A percentile compares a stretch with the other conserved stretches of the same genome.
phyloP scores from a whole-genome alignment of 345 rosid genomes.

The Syzygium oleosum region DNA sequence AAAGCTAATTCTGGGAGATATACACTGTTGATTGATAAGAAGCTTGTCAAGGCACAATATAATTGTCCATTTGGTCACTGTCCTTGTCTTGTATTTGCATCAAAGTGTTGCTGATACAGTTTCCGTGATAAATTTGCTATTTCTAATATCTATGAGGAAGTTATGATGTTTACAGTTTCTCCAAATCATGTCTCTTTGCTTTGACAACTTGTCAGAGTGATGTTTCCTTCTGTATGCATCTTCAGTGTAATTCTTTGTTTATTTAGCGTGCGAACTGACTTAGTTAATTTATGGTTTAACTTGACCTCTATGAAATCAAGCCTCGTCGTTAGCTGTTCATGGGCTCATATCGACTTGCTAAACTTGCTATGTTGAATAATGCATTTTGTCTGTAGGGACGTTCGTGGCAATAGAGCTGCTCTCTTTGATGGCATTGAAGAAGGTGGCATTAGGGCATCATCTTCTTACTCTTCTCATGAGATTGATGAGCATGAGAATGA shows the following conservation, averaged over 20 bases:
- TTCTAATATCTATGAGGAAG: background rate
- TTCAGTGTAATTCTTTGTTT: background rate
- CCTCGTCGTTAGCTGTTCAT: background rate
- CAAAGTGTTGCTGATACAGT: background rate
- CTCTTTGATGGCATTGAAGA: constrained; percentile 94
- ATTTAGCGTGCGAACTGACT: background rate
- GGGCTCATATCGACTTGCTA: background rate
- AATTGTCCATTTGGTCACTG: background rate
- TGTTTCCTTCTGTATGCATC: background rate
- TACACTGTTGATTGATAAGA: background rate
- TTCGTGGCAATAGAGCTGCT: constrained; percentile 52
- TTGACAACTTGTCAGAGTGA: background rate
- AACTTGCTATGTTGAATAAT: background rate
- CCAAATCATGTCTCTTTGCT: background rate
- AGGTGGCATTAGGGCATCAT: constrained; percentile 86
- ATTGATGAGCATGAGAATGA: constrained; percentile 94
- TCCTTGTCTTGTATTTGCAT: background rate
- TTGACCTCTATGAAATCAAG: background rate
- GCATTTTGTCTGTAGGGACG: constrained; percentile 44
- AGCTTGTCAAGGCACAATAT: background rate
- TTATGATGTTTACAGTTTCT: background rate
- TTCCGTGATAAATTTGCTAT: background rate
- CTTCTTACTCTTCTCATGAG: constrained; percentile 80
- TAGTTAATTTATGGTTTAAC: background rate
- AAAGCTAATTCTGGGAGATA: background rate